A percentile compares a stretch with the other conserved stretches of the same genome.
Evolutionary conservation across 2,329 filamentous ascomycete genomes (phyloP).

Genomic region (Ceratocystis eucalypticola): DNA sequence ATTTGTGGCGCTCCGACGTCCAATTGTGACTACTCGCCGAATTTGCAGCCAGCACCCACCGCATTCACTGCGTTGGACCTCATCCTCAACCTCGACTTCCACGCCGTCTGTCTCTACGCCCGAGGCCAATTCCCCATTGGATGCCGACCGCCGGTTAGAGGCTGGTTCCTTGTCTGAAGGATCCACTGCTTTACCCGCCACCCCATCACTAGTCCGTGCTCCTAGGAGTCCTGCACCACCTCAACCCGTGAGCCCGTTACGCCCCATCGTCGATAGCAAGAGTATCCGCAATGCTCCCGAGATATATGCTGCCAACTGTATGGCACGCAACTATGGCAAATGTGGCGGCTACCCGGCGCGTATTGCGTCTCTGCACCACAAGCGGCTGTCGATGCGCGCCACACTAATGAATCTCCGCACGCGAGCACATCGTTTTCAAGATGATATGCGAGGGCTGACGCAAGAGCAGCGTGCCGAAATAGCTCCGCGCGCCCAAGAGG

Average conservation of each 20-base stretch:
- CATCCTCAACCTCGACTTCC: neutral
- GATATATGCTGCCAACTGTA: slow-evolving; percentile 69
- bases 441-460: slow-evolving; percentile 28
- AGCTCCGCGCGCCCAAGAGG: slow-evolving; percentile 46
- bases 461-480: slow-evolving; percentile 37
- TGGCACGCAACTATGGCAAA: slow-evolving; percentile 65
- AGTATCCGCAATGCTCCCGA: slow-evolving; percentile 77
- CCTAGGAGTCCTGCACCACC: neutral
- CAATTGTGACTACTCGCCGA: neutral
- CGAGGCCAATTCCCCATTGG: neutral
- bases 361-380: slow-evolving; percentile 42
- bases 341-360: slow-evolving; percentile 41
- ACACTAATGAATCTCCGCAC: slow-evolving; percentile 34
- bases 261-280: slow-evolving; percentile 67
- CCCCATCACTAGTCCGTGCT: slow-evolving; percentile 1
- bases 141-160: neutral
- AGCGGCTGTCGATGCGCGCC: slow-evolving; percentile 45
- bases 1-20: neutral
- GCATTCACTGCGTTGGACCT: neutral
- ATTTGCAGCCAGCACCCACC: neutral
- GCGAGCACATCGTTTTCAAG: slow-evolving; percentile 26
- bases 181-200: neutral
- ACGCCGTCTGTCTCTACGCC: neutral
- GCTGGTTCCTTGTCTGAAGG: too few relatives aligned
- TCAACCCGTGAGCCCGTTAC: slow-evolving; percentile 49